Evolutionary conservation across 2,329 filamentous ascomycete species (phyloP).

Genomic region (Colletotrichum gloeosporioides): DNA sequence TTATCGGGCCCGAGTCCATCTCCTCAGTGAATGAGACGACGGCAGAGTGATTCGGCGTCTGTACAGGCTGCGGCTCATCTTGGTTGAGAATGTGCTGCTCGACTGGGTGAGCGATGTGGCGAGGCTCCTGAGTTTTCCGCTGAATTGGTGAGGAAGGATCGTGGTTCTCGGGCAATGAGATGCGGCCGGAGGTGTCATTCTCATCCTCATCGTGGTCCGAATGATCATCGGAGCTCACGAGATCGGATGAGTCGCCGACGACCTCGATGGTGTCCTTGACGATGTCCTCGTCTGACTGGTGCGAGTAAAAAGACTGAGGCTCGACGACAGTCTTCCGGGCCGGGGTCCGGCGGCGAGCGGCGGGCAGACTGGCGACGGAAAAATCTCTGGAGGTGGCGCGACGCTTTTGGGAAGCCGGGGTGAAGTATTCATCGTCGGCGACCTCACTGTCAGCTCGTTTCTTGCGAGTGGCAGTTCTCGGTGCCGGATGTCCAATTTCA

Average conservation of each 20-base stretch:
- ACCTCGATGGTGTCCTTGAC: conserved; percentile 65
- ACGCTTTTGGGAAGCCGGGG: conserved; percentile 7
- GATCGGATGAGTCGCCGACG: conserved; percentile 41
- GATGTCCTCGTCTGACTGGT: conserved; percentile 43
- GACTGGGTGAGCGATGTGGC: background rate
- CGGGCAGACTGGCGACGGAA: conserved; percentile 1
- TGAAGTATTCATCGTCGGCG: conserved; percentile 16
- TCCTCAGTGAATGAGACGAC: background rate
- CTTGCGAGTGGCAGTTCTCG: conserved; percentile 30
- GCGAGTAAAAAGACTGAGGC: conserved; percentile 7
- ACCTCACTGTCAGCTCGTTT: conserved; percentile 31
- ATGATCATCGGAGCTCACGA: conserved; percentile 34
- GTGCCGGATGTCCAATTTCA: conserved; percentile 26
- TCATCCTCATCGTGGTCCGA: conserved; percentile 22
- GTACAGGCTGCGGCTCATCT: background rate
- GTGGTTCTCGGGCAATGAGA: background rate
- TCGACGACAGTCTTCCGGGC: conserved; percentile 41
- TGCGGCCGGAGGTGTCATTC: background rate
- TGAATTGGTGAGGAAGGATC: conserved; percentile 12
- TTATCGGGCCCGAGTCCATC: conserved; percentile 1
- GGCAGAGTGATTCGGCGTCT: background rate
- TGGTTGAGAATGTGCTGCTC: background rate
- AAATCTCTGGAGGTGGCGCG: conserved; percentile 23
- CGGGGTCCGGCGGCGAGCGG: conserved; percentile 41
- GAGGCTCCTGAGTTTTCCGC: background rate